These are phyloP conservation scores for Wallacemonas sp. DNA, from an alignment of 208 protist species.

Conservation along the genomic window DNA sequence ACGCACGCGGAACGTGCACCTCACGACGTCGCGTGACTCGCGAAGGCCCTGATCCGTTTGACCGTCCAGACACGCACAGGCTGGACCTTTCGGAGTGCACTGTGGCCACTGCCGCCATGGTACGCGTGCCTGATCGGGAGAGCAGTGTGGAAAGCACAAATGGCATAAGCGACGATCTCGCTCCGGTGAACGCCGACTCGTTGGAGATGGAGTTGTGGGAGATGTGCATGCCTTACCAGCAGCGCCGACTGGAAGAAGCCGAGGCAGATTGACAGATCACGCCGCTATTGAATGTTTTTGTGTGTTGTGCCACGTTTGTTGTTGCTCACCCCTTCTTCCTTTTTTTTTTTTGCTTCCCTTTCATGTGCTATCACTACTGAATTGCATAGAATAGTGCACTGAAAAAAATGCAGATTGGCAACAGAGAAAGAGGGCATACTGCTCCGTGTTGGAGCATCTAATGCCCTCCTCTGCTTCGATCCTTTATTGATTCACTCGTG, in stretches of 20 bases:
- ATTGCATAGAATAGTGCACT: too few relatives aligned
- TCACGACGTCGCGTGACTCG: background rate
- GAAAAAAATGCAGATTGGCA: too few relatives aligned
- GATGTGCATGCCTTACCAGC: conserved; percentile 3
- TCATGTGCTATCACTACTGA: too few relatives aligned
- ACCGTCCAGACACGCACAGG: background rate
- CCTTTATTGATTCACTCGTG: too few relatives aligned
- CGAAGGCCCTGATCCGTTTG: background rate
- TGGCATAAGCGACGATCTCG: background rate
- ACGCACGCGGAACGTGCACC: conserved; percentile 19
- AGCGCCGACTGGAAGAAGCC: background rate
- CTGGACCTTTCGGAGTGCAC: too few relatives aligned
- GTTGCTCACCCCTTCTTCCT: too few relatives aligned
- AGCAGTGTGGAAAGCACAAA: background rate
- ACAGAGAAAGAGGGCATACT: too few relatives aligned
- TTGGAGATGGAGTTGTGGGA: conserved; percentile 1
- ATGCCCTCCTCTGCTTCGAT: too few relatives aligned
- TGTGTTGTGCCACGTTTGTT: too few relatives aligned
- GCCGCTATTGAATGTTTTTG: too few relatives aligned
- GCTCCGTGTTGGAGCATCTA: too few relatives aligned
- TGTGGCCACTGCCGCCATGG: background rate
- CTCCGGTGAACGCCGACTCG: background rate
- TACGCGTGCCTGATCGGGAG: background rate
- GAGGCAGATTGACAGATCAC: background rate
- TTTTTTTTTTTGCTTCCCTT: too few relatives aligned